These are phyloP conservation scores for Neoarthrinium moseri DNA, from an alignment of 2,329 filamentous ascomycete genomes.

Conservation along the genomic window DNA sequence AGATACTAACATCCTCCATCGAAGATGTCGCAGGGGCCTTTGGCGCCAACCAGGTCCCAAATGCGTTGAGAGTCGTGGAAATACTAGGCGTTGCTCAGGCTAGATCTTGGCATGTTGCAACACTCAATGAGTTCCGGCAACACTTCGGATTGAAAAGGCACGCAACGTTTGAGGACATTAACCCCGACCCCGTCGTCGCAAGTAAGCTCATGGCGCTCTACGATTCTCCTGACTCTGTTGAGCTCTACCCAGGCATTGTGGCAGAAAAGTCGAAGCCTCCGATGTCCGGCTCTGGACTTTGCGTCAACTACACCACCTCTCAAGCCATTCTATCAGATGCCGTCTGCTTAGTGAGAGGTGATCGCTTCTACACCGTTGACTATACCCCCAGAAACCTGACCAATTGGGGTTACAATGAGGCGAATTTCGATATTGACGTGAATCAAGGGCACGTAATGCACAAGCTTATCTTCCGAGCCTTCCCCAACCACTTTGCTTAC, in stretches of 20 bases:
- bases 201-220: conserved; percentile 67
- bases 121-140: conserved; percentile 81
- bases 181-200: conserved; percentile 70
- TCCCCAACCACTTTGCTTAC: conserved; percentile 74
- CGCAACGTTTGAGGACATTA: conserved; percentile 80
- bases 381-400: conserved; percentile 73
- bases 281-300: conserved; percentile 64
- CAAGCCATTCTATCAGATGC: conserved; percentile 76
- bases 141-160: conserved; percentile 78
- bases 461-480: conserved; percentile 77
- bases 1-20: conserved; percentile 65
- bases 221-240: conserved; percentile 76
- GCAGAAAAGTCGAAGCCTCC: conserved; percentile 73
- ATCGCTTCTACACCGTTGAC: conserved; percentile 77
- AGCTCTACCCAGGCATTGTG: conserved; percentile 77
- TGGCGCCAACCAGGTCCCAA: conserved; percentile 71
- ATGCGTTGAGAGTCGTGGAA: conserved; percentile 72
- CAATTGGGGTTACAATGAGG: conserved; percentile 77
- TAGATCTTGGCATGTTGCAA: conserved; percentile 73
- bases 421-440: conserved; percentile 67
- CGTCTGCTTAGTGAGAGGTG: conserved; percentile 74
- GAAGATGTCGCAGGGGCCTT: conserved; percentile 78
- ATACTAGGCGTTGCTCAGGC: conserved; percentile 79
- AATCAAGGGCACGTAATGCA: conserved; percentile 84
- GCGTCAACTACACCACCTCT: conserved; percentile 72